Evolutionary conservation across 495 filamentous ascomycete genomes (phyloP), one percentile per base, ranked within the genome.

Genomic region (Trichoderma gamsii): DNA sequence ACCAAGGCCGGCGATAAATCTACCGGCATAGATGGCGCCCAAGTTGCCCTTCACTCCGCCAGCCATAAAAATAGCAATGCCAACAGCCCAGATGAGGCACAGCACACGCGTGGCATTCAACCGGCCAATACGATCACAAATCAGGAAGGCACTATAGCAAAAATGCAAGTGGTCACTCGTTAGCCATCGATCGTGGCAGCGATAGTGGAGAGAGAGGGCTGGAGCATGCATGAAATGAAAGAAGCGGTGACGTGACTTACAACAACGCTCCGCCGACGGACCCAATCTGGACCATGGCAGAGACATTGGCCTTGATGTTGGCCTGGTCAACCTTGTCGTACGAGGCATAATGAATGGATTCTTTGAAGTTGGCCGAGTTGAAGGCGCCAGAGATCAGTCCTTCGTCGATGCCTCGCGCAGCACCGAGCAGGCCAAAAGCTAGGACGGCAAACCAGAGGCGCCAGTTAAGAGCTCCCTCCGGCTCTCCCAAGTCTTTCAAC

Each of bases 261-360:
- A 90, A 80, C 11, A 89, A 79, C 41, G 87, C 87, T 18, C 88
- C 88, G 6, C 78, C 85, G 12, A 91, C 85, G 27, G 83, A 86
- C 11, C 88, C 88, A 66, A 90, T 85, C 71, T 90, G 88, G 1
- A 90, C 88, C 88, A 91, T 91, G 16, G 88, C 79, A 1, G 88
- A 87, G 29, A 91, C 86, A 76, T 90, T 90, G 44, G 80, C 87
- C 71, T 88, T 86, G 77, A 87, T 88, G 71, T 88, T 82, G 8
- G 85, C 83, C 69, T 79, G 75, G 44, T 82, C 86, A 64, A 84
- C 81, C 43, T 80, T 77, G 64, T 81, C 78, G 44, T 85, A 83
- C 16, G 75, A 74, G 66, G 76, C 77, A 69, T 88, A 86, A 25
- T 85, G 79, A 77, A 90, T 88, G 56, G 80, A 82, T 5, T 75